These are phyloP conservation scores for Talaromyces thailandensis DNA, from an alignment of 495 filamentous ascomycete genomes.

Conservation along the genomic window DNA sequence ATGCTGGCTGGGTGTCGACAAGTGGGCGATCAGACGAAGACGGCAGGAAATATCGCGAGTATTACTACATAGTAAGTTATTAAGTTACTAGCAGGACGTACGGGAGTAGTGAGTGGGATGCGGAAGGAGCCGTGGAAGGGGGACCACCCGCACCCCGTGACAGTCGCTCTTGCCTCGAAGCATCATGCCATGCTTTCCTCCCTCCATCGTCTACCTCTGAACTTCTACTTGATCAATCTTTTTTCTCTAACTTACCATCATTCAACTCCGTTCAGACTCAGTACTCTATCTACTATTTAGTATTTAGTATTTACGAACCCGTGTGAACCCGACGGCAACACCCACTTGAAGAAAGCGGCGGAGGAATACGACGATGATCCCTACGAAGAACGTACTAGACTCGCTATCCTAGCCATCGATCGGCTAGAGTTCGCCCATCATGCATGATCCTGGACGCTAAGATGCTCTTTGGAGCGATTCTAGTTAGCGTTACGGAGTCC, in stretches of 20 bases:
- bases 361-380: not conserved
- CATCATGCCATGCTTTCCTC: not conserved
- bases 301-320: too few species aligned
- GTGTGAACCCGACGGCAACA: not conserved
- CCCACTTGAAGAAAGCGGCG: not conserved
- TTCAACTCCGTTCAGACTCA: not conserved
- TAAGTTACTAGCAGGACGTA: too few species aligned
- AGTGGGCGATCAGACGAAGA: too few species aligned
- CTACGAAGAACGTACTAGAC: not conserved
- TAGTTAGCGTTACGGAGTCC: not conserved
- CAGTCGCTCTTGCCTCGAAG: not conserved
- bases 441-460: not conserved
- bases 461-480: not conserved
- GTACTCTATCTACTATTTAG: not conserved
- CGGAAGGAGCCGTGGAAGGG: not conserved
- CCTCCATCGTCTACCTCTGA: not conserved
- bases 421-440: not conserved
- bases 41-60: too few species aligned
- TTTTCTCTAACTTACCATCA: not conserved
- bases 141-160: not conserved
- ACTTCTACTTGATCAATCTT: not conserved
- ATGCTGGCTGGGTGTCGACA: too few species aligned
- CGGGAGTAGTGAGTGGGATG: not conserved
- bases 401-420: not conserved
- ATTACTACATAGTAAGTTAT: too few species aligned